Evolutionary conservation across 805 yeast species (phyloP), one percentile per base, ranked within the genome.

Genomic region (Wickerhamiella lipophila): DNA sequence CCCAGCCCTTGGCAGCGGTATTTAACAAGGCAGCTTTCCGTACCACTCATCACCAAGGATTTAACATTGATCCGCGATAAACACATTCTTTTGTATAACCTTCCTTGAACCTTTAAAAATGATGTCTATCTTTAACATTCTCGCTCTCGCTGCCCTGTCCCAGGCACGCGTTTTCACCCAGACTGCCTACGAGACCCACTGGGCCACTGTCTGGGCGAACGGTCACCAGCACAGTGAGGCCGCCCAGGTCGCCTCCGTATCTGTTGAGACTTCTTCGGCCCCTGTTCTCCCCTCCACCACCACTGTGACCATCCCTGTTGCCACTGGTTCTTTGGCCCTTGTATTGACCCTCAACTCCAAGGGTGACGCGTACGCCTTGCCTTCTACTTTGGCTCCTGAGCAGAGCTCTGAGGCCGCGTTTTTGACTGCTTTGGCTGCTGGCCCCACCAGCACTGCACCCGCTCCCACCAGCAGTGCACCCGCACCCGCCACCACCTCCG

Each of bases 211-310:
- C 19, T 26, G 27, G 19, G 46, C 19, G 4, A 21, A 21, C 21
- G 25, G 16, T 27, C 25, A 25, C 46, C 49, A 29, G 5, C 46
- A 58, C 7, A 41, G 56, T 23, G 30, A 53, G n/a, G 44, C 52
- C 4, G 49, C 6, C 32, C 6, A 41, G 15, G 47, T 55, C 34
- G 47, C 56, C 8, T 39, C 64, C 1, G 29, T 61, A n/a, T 42
- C 64, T 8, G 30, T 64, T 35, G 36, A 27, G 35, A 16, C 43
- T 26, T 29, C 62, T 15, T 42, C 64, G 7, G 23, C 64, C 27
- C 32, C 26, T n/a, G 2, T n/a, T 21, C 19, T 63, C 18, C 53
- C 59, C 19, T 47, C 59, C n/a, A 50, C 64, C n/a, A 53, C 60
- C 29, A 50, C 62, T 55, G 30, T 61, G 56, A 1, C 63, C 55